Base-by-base conservation (phyloP, 2,329 filamentous ascomycete genomes). In the Chrysoporthe austroafricana region DNA sequence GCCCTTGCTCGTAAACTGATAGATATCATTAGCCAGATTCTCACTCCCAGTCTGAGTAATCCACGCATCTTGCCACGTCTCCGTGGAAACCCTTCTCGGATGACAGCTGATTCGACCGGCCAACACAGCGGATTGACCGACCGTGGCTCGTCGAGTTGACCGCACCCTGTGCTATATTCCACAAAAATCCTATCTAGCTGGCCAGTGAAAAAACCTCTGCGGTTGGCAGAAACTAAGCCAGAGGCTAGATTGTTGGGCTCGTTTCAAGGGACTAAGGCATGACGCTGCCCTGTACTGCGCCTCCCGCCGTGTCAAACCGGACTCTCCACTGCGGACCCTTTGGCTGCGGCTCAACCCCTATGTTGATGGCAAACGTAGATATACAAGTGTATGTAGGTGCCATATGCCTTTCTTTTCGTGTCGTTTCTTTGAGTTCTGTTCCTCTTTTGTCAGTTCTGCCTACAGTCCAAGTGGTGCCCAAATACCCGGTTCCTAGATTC, bases 371-470 rank as follows among this genome's bases (percentile, higher is more conserved):
- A 42, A 42, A 39, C 36, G 16, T 52, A 9, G 60, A 39, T 62
- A 62, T 63, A 63, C 61, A 63, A 62, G 61, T 64, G 60, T 69
- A 69, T 67, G 63, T 67, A 67, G 44, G 63, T 62, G 50, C 60
- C 44, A n/a, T 11, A 5, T 64, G 18, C 54, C 57, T 65, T 60
- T 16, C 48, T 46, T 52, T 68, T 11, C 11, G 26, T 54, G 60
- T 58, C 52, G 14, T 42, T 54, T 14, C 4, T 61, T 11, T 21
- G 32, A 21, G 21, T 14, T 16, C 39, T 18, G 36, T 44, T 16
- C 16, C 21, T 26, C 34, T 46, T 11, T 39, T 34, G 50, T 21
- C 21, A 61, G 44, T 43, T n/a, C 57, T 54, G 63, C 9, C 48
- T 52, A 32, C 21, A 9, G 16, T 16, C 16, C 50, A 34, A 54